phyloP scores from a whole-genome alignment of 1,284 basidiomycete genomes.

The Trichosporon ovoides region DNA sequence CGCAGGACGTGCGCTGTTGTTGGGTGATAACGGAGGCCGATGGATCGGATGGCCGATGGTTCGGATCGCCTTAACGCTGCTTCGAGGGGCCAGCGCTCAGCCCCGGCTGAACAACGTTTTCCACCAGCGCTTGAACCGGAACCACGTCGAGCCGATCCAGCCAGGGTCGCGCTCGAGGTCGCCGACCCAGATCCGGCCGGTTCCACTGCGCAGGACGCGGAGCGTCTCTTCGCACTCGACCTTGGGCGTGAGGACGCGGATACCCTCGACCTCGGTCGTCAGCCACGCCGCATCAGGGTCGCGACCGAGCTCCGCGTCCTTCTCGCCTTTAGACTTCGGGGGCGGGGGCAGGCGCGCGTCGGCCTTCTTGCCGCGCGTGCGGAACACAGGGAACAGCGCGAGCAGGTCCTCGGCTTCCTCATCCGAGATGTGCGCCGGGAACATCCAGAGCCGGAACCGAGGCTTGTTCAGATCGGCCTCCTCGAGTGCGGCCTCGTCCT shows the following conservation, averaged over 20 bases:
- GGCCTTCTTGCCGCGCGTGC: conserved; percentile 14
- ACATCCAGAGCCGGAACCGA: conserved; percentile 40
- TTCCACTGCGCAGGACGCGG: conserved; percentile 36
- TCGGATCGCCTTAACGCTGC: not conserved
- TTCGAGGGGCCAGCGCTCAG: not conserved
- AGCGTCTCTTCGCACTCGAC: conserved; percentile 29
- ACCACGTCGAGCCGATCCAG: conserved; percentile 37
- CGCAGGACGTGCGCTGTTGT: too few relatives aligned
- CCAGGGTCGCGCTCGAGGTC: conserved; percentile 24
- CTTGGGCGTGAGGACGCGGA: conserved; percentile 22
- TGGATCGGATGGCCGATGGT: not conserved
- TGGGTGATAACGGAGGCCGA: too few relatives aligned
- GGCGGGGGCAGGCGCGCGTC: conserved; percentile 34
- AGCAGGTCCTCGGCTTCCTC: conserved; percentile 35
- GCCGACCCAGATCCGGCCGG: conserved; percentile 43
- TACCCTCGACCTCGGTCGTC: conserved; percentile 20
- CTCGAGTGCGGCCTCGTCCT: conserved; percentile 29
- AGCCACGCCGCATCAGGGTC: conserved; percentile 23
- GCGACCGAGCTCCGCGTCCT: conserved; percentile 27
- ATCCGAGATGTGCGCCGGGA: conserved; percentile 41
- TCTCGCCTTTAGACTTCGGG: conserved; percentile 21
- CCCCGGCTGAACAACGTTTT: conserved; percentile 29
- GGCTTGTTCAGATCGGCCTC: conserved; percentile 39
- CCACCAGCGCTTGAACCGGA: conserved; percentile 41
- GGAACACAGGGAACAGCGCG: conserved; percentile 29